phyloP scores from a whole-genome alignment of 176 grass and related monocot species.

The Tuctoria greenei region DNA sequence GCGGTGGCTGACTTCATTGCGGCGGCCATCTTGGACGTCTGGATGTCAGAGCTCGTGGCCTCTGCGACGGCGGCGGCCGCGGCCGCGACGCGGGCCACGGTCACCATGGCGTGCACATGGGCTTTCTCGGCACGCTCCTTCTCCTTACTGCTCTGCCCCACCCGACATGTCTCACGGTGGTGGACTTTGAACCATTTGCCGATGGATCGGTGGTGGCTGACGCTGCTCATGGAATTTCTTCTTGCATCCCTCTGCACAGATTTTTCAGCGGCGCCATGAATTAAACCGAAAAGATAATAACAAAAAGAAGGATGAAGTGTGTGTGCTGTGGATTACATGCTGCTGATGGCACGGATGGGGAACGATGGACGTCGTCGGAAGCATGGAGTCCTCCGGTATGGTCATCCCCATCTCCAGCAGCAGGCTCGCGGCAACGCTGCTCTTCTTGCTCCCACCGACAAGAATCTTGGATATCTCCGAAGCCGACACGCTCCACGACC shows the following conservation, averaged over 20 bases:
- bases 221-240: conserved; percentile 46
- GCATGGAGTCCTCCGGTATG: conserved; percentile 54
- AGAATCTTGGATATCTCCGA: conserved; percentile 83
- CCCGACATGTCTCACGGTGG: conserved; percentile 49
- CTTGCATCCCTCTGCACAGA: conserved; percentile 27
- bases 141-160: conserved; percentile 49
- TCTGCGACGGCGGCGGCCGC: conserved; percentile 65
- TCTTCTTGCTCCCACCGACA: conserved; percentile 45
- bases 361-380: conserved; percentile 40
- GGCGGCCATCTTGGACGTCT: conserved; percentile 60
- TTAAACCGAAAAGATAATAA: background rate
- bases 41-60: conserved; percentile 42
- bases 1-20: conserved; percentile 80
- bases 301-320: background rate
- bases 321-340: conserved; percentile 28
- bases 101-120: conserved; percentile 64
- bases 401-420: conserved; percentile 49
- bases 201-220: conserved; percentile 55
- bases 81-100: conserved; percentile 72
- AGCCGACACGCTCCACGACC: conserved; percentile 87
- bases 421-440: conserved; percentile 33
- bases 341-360: conserved; percentile 28
- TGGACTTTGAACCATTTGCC: conserved; percentile 58
- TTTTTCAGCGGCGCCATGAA: background rate
- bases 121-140: conserved; percentile 71